Percentiles rank a stretch among this genome's conserved stretches.
Evolutionary conservation across 202 grass and related monocot genomes (phyloP).

Genomic region (Carex arenaria): DNA sequence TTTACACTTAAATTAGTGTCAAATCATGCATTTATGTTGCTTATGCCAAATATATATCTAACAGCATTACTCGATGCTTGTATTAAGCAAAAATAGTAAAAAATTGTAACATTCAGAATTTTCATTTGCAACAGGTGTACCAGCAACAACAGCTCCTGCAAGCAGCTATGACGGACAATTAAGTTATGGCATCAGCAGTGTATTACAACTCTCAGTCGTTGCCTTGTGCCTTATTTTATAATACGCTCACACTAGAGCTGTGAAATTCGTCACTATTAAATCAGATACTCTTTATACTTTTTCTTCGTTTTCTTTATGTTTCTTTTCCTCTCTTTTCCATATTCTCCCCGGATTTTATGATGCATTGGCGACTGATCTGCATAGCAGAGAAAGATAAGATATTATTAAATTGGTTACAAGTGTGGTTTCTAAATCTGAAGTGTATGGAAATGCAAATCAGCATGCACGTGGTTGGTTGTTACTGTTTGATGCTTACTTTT

Average conservation of each 20-base stretch:
- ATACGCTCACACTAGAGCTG: conserved; percentile 8
- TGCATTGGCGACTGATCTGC: background rate
- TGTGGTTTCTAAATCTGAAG: background rate
- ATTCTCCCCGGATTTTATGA: background rate
- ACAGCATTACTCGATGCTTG: background rate
- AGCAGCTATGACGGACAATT: background rate
- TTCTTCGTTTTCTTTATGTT: conserved; percentile 4
- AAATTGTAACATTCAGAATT: background rate
- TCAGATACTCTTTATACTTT: background rate
- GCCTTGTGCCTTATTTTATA: background rate
- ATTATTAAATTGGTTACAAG: background rate
- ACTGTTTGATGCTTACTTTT: conserved; percentile 4
- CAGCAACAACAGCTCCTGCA: background rate
- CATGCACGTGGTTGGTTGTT: conserved; percentile 3
- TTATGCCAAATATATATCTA: background rate
- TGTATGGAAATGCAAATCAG: conserved; percentile 9
- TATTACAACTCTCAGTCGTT: conserved; percentile 4
- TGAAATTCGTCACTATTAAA: background rate
- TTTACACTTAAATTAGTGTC: background rate
- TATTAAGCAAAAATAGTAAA: background rate
- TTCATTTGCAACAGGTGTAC: background rate
- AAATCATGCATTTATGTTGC: background rate
- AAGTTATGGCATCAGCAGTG: background rate
- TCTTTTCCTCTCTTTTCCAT: background rate
- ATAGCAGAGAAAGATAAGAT: background rate